These are phyloP conservation scores for Trametes elegans DNA, from an alignment of 768 basidiomycete genomes.

Conservation along the genomic window DNA sequence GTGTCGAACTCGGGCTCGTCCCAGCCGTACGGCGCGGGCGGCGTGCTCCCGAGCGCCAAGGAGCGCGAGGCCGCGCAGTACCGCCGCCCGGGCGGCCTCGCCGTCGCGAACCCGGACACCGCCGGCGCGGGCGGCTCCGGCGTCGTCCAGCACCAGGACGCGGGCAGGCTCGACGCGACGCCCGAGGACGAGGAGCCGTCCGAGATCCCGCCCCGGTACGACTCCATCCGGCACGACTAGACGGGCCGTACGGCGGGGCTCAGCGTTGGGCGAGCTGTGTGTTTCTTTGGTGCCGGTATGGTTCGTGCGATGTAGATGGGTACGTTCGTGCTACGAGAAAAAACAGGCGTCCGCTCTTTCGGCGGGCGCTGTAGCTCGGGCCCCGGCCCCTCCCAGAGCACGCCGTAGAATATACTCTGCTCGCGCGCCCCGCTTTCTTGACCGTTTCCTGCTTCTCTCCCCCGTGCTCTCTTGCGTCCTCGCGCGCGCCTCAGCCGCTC, in stretches of 20 bases:
- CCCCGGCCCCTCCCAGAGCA: no score
- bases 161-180: slow-evolving; percentile 24
- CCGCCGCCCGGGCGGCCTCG: slow-evolving; percentile 19
- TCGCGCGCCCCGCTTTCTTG: no score
- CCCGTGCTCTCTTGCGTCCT: no score
- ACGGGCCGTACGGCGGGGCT: no score
- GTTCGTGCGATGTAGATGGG: not conserved
- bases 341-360: no score
- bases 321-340: no score
- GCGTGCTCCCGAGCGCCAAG: slow-evolving; percentile 26
- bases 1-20: slow-evolving; percentile 10
- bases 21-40: not conserved
- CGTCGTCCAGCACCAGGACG: slow-evolving; percentile 32
- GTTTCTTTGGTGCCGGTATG: no score
- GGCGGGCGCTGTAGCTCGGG: no score
- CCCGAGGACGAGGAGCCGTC: slow-evolving; percentile 16
- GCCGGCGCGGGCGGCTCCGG: slow-evolving; percentile 1
- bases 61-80: slow-evolving; percentile 30
- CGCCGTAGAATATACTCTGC: no score
- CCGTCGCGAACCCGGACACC: slow-evolving; percentile 26
- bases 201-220: slow-evolving; percentile 34
- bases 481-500: no score
- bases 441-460: no score
- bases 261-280: not conserved
- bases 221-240: slow-evolving; percentile 28